Percentiles rank a stretch among this genome's conserved stretches.
These are phyloP conservation scores for Dendrostoma leiphaemia DNA, from an alignment of 2,329 filamentous ascomycete genomes.

Conservation along the genomic window DNA sequence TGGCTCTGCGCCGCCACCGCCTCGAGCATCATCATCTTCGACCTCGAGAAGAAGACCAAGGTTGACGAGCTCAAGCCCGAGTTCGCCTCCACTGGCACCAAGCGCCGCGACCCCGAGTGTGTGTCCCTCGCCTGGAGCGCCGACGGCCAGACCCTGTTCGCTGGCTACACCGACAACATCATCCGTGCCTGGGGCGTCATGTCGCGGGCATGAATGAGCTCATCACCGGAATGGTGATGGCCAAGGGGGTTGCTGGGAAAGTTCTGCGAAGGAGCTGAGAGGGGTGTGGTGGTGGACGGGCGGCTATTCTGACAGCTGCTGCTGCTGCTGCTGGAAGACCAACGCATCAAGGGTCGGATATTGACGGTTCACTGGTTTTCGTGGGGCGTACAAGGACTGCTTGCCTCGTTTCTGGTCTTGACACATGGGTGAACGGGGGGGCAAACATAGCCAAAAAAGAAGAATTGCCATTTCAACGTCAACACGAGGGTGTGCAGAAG, in stretches of 20 bases:
- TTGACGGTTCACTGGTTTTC: slow-evolving; percentile 29
- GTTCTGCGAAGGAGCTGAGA: slow-evolving; percentile 7
- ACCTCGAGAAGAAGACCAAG: slow-evolving; percentile 99
- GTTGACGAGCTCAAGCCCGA: slow-evolving; percentile 99
- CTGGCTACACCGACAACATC: slow-evolving; percentile 99
- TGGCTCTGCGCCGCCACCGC: slow-evolving; percentile 99
- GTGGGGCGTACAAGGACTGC: slow-evolving; percentile 32
- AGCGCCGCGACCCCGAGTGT: slow-evolving; percentile 98
- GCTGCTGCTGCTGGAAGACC: slow-evolving; percentile 19
- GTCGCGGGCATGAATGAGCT: slow-evolving; percentile 71
- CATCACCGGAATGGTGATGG: neutral
- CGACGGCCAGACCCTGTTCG: slow-evolving; percentile 98
- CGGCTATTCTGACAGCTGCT: slow-evolving; percentile 16
- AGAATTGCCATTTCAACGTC: slow-evolving; percentile 16
- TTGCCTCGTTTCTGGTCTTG: slow-evolving; percentile 33
- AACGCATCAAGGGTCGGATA: slow-evolving; percentile 13
- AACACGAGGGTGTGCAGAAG: slow-evolving; percentile 13
- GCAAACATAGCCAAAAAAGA: slow-evolving; percentile 22
- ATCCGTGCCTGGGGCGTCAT: slow-evolving; percentile 98
- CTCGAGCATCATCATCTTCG: slow-evolving; percentile 99
- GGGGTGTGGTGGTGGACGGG: slow-evolving; percentile 16
- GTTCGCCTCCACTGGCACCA: slow-evolving; percentile 82
- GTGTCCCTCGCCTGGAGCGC: slow-evolving; percentile 96
- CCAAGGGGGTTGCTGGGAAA: too few relatives aligned
- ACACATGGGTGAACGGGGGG: slow-evolving; percentile 27